These are phyloP conservation scores for Tricladium varicosporioides DNA, from an alignment of 2,329 filamentous ascomycete species.

Conservation along the genomic window DNA sequence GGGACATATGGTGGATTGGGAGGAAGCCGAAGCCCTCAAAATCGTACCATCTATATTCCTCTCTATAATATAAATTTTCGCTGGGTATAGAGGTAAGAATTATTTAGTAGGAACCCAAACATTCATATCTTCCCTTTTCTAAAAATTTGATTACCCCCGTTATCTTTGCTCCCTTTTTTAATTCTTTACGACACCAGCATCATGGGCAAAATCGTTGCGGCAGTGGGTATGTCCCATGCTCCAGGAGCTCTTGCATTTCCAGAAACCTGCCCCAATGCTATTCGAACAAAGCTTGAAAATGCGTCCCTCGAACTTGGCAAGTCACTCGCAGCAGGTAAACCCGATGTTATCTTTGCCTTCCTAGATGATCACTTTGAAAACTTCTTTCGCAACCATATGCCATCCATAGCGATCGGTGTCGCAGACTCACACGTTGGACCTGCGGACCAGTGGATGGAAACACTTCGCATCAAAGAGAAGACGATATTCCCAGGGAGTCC, in stretches of 20 bases:
- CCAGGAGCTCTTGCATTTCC: conserved; percentile 31
- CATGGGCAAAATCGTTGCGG: conserved; percentile 12
- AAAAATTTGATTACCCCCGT: neutral
- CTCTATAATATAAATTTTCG: too few species aligned
- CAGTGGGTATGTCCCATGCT: conserved; percentile 12
- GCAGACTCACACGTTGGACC: conserved; percentile 29
- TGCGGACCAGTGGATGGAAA: conserved; percentile 33
- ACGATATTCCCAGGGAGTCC: conserved; percentile 29
- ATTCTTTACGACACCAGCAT: neutral
- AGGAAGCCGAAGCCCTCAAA: too few species aligned
- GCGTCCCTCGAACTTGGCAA: conserved; percentile 30
- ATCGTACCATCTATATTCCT: too few species aligned
- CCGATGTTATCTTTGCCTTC: conserved; percentile 34
- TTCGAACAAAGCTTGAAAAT: conserved; percentile 26
- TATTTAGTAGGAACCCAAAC: too few species aligned
- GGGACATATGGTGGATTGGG: too few species aligned
- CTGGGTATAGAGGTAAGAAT: too few species aligned
- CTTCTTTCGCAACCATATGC: conserved; percentile 33
- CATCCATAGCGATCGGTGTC: conserved; percentile 30
- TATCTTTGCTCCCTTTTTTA: neutral
- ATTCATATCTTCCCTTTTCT: too few species aligned
- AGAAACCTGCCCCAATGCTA: conserved; percentile 29
- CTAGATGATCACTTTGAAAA: conserved; percentile 35
- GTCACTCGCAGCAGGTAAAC: conserved; percentile 29
- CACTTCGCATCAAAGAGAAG: conserved; percentile 28